phyloP scores from a whole-genome alignment of 129 eudicot genomes.

The Artemisia argyi region DNA sequence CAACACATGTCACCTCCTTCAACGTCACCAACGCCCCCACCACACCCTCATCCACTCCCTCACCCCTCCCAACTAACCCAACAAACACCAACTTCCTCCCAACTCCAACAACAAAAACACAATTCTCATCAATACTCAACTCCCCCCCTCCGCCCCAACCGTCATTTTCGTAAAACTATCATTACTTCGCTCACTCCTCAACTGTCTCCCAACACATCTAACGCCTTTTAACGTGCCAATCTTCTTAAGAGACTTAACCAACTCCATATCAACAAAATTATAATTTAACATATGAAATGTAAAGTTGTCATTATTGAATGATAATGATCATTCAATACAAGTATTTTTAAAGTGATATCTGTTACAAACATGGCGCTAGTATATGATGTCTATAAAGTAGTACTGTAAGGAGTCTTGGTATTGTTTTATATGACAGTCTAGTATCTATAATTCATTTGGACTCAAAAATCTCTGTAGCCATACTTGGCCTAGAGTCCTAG shows the following conservation, averaged over 20 bases:
- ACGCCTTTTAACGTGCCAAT: slow-evolving; percentile 50
- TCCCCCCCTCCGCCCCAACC: slow-evolving; percentile 31
- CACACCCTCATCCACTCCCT: slow-evolving; percentile 32
- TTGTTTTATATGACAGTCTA: no score
- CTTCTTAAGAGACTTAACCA: slow-evolving; percentile 47
- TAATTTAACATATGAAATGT: no score
- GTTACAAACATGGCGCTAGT: no score
- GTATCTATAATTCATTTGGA: no score
- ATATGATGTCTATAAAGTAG: no score
- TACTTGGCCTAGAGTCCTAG: no score
- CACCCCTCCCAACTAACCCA: slow-evolving; percentile 49
- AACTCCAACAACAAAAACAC: slow-evolving; percentile 57
- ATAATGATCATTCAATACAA: no score
- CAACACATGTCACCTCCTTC: slow-evolving; percentile 70
- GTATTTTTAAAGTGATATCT: no score
- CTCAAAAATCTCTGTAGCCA: no score
- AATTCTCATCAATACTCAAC: slow-evolving; percentile 35
- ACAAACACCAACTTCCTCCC: slow-evolving; percentile 73
- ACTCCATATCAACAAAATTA: slow-evolving; percentile 48
- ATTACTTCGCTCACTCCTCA: slow-evolving; percentile 4
- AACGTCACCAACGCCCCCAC: slow-evolving; percentile 56
- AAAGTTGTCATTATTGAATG: no score
- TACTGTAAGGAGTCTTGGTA: no score
- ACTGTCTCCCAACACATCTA: slow-evolving; percentile 42
- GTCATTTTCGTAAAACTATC: slow-evolving; percentile 32